Conservation (phyloP, 1,139 yeast species). For the Magnusiomyces ingens region DNA sequence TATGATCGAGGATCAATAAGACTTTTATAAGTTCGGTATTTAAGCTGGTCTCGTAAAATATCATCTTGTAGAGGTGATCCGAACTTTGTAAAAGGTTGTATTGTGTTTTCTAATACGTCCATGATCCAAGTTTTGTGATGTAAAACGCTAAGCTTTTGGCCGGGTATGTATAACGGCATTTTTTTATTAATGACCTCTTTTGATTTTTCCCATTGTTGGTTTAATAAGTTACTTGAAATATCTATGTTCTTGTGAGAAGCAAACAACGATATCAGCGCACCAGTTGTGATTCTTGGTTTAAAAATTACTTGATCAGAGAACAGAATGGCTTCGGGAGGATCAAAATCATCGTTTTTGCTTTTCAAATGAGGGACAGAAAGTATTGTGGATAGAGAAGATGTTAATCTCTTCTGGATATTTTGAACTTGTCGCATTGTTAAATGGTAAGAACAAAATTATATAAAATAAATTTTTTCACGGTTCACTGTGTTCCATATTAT, state of each 20-base stretch:
- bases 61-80: slow-evolving; percentile 5
- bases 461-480: too few relatives aligned
- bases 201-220: background rate
- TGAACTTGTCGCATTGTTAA: too few relatives aligned
- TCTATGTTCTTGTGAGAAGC: slow-evolving; percentile 2
- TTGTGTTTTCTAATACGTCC: slow-evolving; percentile 1
- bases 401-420: too few relatives aligned
- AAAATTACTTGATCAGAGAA: slow-evolving; percentile 12
- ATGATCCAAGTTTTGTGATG: slow-evolving; percentile 10
- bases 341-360: too few relatives aligned
- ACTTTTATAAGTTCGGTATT: slow-evolving; percentile 8
- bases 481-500: too few relatives aligned
- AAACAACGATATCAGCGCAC: slow-evolving; percentile 7
- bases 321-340: slow-evolving; percentile 10
- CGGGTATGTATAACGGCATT: slow-evolving; percentile 4
- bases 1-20: slow-evolving; percentile 20
- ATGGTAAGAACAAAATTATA: too few relatives aligned
- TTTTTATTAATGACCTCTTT: background rate
- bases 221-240: background rate
- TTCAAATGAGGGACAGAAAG: too few relatives aligned
- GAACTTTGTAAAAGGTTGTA: background rate
- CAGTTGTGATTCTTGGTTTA: slow-evolving; percentile 9
- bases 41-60: background rate
- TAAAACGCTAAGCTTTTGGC: background rate
- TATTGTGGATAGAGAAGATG: too few relatives aligned